These are phyloP conservation scores for Vigna unguiculata DNA, from an alignment of 306 rosid genomes.

Conservation along the genomic window DNA sequence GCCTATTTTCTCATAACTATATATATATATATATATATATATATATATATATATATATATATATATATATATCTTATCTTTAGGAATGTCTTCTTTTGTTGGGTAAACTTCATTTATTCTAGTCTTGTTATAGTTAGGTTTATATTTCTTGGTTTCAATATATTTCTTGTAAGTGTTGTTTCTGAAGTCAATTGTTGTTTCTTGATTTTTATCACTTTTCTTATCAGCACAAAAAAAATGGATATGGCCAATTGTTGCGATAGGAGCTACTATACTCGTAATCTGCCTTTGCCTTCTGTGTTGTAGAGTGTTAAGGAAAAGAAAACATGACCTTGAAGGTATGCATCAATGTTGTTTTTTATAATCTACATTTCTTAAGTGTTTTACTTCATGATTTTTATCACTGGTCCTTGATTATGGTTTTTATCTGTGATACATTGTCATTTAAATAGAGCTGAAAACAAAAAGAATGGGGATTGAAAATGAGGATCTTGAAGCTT, in stretches of 20 bases:
- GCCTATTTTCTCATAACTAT: no score
- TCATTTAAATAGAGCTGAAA: not conserved
- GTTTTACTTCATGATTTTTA: not conserved
- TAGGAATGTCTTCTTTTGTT: no score
- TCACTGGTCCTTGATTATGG: not conserved
- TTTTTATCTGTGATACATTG: not conserved
- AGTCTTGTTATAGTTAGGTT: no score
- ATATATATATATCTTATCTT: no score
- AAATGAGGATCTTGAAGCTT: not conserved
- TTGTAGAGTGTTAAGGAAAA: not conserved
- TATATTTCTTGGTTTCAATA: no score
- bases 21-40: no score
- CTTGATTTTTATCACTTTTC: not conserved
- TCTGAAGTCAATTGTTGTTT: not conserved
- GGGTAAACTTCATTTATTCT: no score
- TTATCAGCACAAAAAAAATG: slow-evolving; percentile 4
- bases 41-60: no score
- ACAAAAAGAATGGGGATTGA: not conserved
- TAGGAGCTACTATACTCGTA: slow-evolving; percentile 1
- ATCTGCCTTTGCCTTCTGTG: not conserved
- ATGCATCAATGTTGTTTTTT: not conserved
- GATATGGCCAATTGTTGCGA: slow-evolving; percentile 36
- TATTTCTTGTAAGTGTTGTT: no score
- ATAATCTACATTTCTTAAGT: not conserved
- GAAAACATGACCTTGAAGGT: slow-evolving; percentile 18